phyloP scores from a whole-genome alignment of 495 filamentous ascomycete species.

The Penicillium argentinense region DNA sequence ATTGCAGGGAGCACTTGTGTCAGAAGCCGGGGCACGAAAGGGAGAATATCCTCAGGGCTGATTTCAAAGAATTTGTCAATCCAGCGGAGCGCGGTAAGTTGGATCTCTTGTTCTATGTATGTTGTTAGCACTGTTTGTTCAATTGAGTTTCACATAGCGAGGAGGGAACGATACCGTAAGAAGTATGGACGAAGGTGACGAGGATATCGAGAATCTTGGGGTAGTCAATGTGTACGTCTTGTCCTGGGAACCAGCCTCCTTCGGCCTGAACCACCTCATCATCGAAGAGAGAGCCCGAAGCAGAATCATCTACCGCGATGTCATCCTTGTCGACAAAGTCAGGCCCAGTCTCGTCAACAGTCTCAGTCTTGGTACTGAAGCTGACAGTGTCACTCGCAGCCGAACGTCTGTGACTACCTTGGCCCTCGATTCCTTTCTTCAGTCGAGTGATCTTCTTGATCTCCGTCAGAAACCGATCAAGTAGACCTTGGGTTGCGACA shows the following conservation, averaged over 20 bases:
- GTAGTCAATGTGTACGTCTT: slow-evolving; percentile 94
- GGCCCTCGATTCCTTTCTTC: slow-evolving; percentile 82
- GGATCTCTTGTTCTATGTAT: slow-evolving; percentile 74
- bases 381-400: slow-evolving; percentile 64
- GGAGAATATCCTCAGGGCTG: slow-evolving; percentile 94
- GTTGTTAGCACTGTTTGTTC: slow-evolving; percentile 13
- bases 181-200: slow-evolving; percentile 84
- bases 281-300: slow-evolving; percentile 58
- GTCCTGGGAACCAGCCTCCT: slow-evolving; percentile 94
- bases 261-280: slow-evolving; percentile 67
- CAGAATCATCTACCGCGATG: slow-evolving; percentile 54
- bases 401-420: slow-evolving; percentile 67
- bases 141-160: background rate
- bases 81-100: slow-evolving; percentile 90
- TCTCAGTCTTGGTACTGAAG: slow-evolving; percentile 45
- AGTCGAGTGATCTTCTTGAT: slow-evolving; percentile 92
- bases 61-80: slow-evolving; percentile 96
- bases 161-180: slow-evolving; percentile 54
- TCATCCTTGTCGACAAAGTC: slow-evolving; percentile 43
- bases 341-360: slow-evolving; percentile 18
- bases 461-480: slow-evolving; percentile 92
- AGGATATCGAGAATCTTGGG: slow-evolving; percentile 89
- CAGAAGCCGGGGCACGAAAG: slow-evolving; percentile 87
- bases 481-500: slow-evolving; percentile 79
- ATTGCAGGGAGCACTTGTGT: slow-evolving; percentile 92